Percentiles rank a stretch among this genome's conserved stretches.
These are phyloP conservation scores for Kwoniella pini DNA, from an alignment of 768 basidiomycete species.

Conservation along the genomic window DNA sequence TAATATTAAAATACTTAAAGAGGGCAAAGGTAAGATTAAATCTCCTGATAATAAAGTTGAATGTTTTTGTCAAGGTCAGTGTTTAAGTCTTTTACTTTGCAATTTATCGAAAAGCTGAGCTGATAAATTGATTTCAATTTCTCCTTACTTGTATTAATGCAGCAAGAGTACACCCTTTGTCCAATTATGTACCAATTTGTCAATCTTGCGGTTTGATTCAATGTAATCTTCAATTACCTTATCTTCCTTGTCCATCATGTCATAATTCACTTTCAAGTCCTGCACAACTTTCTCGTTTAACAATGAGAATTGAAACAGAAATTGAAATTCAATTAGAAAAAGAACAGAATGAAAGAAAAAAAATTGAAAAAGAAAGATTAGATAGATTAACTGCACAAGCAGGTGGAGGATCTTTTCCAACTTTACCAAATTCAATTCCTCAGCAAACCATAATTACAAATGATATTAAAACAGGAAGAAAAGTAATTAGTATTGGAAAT, in stretches of 20 bases:
- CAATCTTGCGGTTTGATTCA: conserved; percentile 52
- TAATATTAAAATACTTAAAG: conserved; percentile 30
- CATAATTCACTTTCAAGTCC: conserved; percentile 31
- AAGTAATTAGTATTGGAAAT: conserved; percentile 47
- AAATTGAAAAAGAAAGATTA: conserved; percentile 31
- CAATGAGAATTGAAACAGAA: conserved; percentile 39
- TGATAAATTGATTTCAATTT: background rate
- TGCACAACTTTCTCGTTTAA: conserved; percentile 39
- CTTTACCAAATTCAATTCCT: conserved; percentile 11
- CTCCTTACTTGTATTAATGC: background rate
- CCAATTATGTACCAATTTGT: conserved; percentile 53
- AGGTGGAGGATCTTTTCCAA: conserved; percentile 51
- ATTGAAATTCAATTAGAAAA: conserved; percentile 38
- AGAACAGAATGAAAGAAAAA: conserved; percentile 36
- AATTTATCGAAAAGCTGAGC: too few species aligned
- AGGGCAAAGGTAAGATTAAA: conserved; percentile 34
- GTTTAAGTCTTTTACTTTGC: background rate
- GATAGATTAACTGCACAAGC: conserved; percentile 32
- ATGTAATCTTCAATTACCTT: conserved; percentile 52
- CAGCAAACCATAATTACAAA: background rate
- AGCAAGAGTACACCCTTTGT: conserved; percentile 53
- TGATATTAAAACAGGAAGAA: conserved; percentile 18
- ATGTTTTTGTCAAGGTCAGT: conserved; percentile 54
- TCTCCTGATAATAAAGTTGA: conserved; percentile 5
- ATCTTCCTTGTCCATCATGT: conserved; percentile 55